Evolutionary conservation across 108 stramenopile species (phyloP).

Genomic region (Epipyxis sp.): DNA sequence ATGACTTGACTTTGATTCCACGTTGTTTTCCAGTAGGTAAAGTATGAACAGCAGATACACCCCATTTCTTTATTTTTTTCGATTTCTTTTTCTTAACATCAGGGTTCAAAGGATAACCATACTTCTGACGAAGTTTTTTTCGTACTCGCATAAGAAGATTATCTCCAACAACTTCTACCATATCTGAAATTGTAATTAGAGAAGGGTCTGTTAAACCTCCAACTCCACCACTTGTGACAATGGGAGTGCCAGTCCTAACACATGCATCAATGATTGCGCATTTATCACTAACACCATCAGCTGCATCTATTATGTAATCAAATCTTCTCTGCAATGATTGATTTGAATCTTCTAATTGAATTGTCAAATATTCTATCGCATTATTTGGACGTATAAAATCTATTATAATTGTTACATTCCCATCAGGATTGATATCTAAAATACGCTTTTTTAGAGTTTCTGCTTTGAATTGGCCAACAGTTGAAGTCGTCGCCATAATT

Average conservation of each 20-base stretch:
- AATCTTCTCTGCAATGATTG: too few relatives aligned
- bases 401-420: not conserved
- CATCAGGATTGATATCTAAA: not conserved
- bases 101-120: not conserved
- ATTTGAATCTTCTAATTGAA: not conserved
- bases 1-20: too few relatives aligned
- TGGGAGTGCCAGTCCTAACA: not conserved
- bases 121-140: not conserved
- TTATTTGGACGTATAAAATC: not conserved
- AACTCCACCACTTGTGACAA: not conserved
- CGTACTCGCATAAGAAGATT: not conserved
- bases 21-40: not conserved
- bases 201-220: constrained; percentile 12
- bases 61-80: not conserved
- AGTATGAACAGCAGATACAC: not conserved
- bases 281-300: not conserved
- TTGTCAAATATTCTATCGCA: not conserved
- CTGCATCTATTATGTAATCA: constrained; percentile 1
- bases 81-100: not conserved
- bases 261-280: not conserved
- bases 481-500: not conserved
- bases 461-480: constrained; percentile 2
- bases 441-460: not conserved
- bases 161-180: not conserved
- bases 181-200: not conserved